phyloP scores from a whole-genome alignment of 495 filamentous ascomycete genomes.

The Cairneyella variabilis region DNA sequence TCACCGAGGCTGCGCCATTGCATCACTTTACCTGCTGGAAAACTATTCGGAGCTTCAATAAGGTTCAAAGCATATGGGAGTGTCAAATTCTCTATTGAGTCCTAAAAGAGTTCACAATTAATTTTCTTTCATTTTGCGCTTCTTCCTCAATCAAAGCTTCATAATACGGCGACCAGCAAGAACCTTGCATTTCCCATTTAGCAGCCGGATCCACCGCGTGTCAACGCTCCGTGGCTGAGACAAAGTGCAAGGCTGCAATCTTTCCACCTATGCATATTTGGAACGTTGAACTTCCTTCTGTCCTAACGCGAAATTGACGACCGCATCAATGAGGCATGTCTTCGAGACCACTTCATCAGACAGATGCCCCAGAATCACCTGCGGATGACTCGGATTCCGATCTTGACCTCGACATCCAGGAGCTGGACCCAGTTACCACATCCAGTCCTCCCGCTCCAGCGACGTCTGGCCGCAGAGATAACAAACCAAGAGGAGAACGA shows the following conservation, averaged over 20 bases:
- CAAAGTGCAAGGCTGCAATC: slow-evolving; percentile 15
- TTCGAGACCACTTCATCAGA: slow-evolving; percentile 42
- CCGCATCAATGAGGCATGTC: slow-evolving; percentile 47
- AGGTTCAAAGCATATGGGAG: no score
- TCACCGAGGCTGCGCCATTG: no score
- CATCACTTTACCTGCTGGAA: no score
- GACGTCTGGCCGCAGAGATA: slow-evolving; percentile 29
- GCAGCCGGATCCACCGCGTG: no score
- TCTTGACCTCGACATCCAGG: slow-evolving; percentile 57
- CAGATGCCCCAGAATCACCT: slow-evolving; percentile 40
- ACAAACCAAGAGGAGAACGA: slow-evolving; percentile 39
- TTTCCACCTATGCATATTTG: not conserved
- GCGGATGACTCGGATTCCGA: slow-evolving; percentile 59
- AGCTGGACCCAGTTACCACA: slow-evolving; percentile 60
- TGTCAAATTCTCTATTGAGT: no score
- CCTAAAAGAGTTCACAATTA: no score
- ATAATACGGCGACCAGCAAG: no score
- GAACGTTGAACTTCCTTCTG: not conserved
- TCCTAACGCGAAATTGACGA: not conserved
- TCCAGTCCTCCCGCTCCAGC: slow-evolving; percentile 24
- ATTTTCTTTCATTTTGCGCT: no score
- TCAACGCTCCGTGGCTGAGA: slow-evolving; percentile 21
- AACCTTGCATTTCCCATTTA: no score
- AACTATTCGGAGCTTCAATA: no score
- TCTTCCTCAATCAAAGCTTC: no score